A percentile compares a stretch with the other conserved stretches of the same genome.
Evolutionary conservation across 2,329 filamentous ascomycete species (phyloP).

Genomic region (Hypoxylon sp.): DNA sequence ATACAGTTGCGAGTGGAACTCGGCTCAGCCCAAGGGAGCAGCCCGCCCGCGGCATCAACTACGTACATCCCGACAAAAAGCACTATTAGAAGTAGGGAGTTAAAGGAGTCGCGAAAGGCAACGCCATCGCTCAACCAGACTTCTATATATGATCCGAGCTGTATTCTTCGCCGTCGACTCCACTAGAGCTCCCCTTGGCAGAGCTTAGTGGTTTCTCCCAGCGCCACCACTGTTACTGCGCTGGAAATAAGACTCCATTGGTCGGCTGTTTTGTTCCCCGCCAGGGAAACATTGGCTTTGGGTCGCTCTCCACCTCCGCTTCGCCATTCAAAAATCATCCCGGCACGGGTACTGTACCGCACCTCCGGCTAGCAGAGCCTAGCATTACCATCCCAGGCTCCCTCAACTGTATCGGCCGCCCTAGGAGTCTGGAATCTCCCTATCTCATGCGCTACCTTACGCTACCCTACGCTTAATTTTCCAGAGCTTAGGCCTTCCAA

Average conservation of each 20-base stretch:
- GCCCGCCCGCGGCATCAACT: constrained; percentile 29
- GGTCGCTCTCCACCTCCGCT: constrained; percentile 49
- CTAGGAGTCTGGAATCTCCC: constrained; percentile 43
- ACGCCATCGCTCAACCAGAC: constrained; percentile 3
- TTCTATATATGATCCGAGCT: constrained; percentile 10
- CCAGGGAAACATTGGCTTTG: constrained; percentile 43
- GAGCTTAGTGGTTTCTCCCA: constrained; percentile 25
- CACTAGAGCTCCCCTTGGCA: constrained; percentile 32
- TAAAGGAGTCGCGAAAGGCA: constrained; percentile 7
- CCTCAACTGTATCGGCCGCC: constrained; percentile 38
- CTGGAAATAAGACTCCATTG: constrained; percentile 36
- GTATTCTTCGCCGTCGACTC: constrained; percentile 27
- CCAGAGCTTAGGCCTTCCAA: constrained; percentile 43
- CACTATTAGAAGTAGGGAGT: constrained; percentile 17
- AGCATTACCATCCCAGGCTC: constrained; percentile 22
- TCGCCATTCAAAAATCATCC: constrained; percentile 46
- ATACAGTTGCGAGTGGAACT: constrained; percentile 38
- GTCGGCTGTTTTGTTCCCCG: constrained; percentile 40
- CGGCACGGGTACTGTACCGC: constrained; percentile 46
- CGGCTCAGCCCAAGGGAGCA: constrained; percentile 36
- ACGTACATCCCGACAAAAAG: constrained; percentile 25
- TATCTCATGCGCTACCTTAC: constrained; percentile 44
- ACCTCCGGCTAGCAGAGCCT: constrained; percentile 42
- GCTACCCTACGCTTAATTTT: constrained; percentile 41
- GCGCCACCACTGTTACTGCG: constrained; percentile 34